Percentiles rank a stretch among this genome's conserved stretches.
These are phyloP conservation scores for Penicillium sp. DNA, from an alignment of 2,329 filamentous ascomycete genomes.

Conservation along the genomic window DNA sequence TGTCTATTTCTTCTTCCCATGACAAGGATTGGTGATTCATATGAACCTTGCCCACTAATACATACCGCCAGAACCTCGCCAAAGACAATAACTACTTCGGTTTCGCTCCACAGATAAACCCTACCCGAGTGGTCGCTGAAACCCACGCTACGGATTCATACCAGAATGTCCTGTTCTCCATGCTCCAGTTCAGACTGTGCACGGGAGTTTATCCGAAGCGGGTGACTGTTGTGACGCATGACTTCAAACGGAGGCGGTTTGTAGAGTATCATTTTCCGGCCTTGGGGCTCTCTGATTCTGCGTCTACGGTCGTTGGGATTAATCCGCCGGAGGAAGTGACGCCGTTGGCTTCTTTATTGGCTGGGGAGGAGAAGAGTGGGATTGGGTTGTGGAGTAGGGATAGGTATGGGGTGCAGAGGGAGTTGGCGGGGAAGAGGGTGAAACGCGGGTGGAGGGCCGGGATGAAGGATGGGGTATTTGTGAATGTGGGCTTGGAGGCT, in stretches of 20 bases:
- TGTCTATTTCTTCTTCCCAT: too few relatives aligned
- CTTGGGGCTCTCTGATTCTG: slow-evolving; percentile 52
- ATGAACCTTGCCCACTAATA: too few relatives aligned
- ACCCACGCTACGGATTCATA: slow-evolving; percentile 72
- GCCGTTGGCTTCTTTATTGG: slow-evolving; percentile 23
- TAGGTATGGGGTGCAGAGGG: slow-evolving; percentile 30
- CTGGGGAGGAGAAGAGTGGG: slow-evolving; percentile 35
- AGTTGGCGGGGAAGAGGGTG: slow-evolving; percentile 31
- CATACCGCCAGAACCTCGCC: slow-evolving; percentile 30
- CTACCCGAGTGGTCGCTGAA: slow-evolving; percentile 58
- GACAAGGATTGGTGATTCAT: too few relatives aligned
- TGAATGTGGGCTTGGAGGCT: slow-evolving; percentile 18
- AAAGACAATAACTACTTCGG: slow-evolving; percentile 28
- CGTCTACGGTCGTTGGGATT: too few relatives aligned
- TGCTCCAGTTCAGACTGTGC: slow-evolving; percentile 46
- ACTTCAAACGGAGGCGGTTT: slow-evolving; percentile 58
- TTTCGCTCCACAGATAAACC: too few relatives aligned
- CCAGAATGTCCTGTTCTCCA: slow-evolving; percentile 70
- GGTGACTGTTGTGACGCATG: slow-evolving; percentile 60
- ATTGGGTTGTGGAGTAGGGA: slow-evolving; percentile 35
- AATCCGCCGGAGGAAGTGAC: slow-evolving; percentile 48
- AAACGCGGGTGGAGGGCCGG: slow-evolving; percentile 34
- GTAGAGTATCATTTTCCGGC: slow-evolving; percentile 56
- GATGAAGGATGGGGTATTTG: slow-evolving; percentile 20
- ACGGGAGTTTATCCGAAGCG: slow-evolving; percentile 46